Conservation (phyloP, 2,329 filamentous ascomycete genomes). For the Verticillium isaacii region DNA sequence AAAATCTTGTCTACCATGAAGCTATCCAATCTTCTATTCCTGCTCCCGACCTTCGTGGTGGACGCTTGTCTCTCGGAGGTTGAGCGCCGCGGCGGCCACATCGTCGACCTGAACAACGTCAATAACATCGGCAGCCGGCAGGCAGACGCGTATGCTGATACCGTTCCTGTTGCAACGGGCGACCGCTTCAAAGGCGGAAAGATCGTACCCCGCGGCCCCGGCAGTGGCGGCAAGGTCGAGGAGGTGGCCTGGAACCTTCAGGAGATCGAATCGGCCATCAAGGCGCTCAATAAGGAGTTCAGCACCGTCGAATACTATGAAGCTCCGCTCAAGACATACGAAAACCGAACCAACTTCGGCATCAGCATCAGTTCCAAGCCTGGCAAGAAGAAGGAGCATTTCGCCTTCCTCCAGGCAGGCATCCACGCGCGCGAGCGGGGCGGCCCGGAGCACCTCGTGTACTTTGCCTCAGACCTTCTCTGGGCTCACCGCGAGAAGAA, state of each 20-base stretch:
- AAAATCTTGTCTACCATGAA: neutral
- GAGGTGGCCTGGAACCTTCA: slow-evolving; percentile 36
- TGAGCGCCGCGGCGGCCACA: neutral
- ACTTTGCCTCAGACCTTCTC: slow-evolving; percentile 54
- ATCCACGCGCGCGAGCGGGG: slow-evolving; percentile 56
- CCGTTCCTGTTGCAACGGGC: neutral
- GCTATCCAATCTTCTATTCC: neutral
- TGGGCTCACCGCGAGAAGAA: slow-evolving; percentile 42
- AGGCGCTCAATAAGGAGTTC: slow-evolving; percentile 33
- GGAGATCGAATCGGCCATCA: slow-evolving; percentile 39
- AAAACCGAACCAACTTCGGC: slow-evolving; percentile 32
- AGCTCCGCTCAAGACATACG: slow-evolving; percentile 35
- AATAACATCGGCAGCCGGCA: neutral
- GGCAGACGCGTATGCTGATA: neutral
- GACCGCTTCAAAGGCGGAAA: slow-evolving; percentile 10
- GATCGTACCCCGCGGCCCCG: slow-evolving; percentile 22
- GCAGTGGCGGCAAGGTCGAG: slow-evolving; percentile 16
- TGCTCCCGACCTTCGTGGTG: neutral
- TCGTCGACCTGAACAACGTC: neutral
- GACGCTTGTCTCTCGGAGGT: neutral
- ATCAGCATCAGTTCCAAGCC: slow-evolving; percentile 37
- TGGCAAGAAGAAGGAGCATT: slow-evolving; percentile 23
- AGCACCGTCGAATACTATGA: slow-evolving; percentile 31
- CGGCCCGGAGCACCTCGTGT: slow-evolving; percentile 49
- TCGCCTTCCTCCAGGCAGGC: slow-evolving; percentile 45